phyloP scores from a whole-genome alignment of 2,329 filamentous ascomycete genomes.

The Trichoderma afroharzianum region DNA sequence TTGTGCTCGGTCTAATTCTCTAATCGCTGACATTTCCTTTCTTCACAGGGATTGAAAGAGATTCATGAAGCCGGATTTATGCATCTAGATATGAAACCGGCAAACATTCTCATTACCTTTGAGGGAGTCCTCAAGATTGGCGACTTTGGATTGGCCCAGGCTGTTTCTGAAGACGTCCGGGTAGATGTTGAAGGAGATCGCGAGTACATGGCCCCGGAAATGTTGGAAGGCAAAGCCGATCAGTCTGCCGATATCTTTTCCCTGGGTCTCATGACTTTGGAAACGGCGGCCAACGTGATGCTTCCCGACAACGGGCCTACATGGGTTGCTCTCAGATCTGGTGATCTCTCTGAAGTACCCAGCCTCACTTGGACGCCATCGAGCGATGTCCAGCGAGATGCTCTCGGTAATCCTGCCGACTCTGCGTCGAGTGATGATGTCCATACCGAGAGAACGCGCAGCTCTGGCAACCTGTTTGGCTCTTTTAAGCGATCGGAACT shows the following conservation, averaged over 20 bases:
- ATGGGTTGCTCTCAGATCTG: constrained; percentile 86
- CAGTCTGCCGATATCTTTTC: constrained; percentile 93
- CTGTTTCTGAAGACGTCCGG: constrained; percentile 69
- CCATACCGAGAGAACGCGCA: constrained; percentile 30
- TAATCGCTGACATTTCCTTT: constrained; percentile 17
- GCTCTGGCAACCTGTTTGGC: constrained; percentile 40
- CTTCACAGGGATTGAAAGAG: constrained; percentile 71
- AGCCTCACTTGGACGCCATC: constrained; percentile 79
- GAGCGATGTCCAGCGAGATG: constrained; percentile 68
- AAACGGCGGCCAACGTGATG: constrained; percentile 90
- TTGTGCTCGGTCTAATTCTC: not conserved
- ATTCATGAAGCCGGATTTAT: constrained; percentile 87
- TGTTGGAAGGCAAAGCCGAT: constrained; percentile 80
- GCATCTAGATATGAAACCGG: constrained; percentile 80
- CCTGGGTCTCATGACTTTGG: constrained; percentile 88
- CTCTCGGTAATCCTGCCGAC: constrained; percentile 51
- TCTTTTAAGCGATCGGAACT: constrained; percentile 48
- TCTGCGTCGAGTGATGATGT: constrained; percentile 36
- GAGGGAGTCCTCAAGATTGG: constrained; percentile 81
- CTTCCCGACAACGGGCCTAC: constrained; percentile 88
- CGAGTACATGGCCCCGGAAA: constrained; percentile 93
- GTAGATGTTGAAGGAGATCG: constrained; percentile 93
- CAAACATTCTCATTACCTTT: constrained; percentile 78
- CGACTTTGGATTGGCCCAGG: constrained; percentile 78
- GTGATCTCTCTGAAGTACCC: constrained; percentile 84